These are phyloP conservation scores for Maudiozyma saulgeensis DNA, from an alignment of 805 yeast species.

Conservation along the genomic window DNA sequence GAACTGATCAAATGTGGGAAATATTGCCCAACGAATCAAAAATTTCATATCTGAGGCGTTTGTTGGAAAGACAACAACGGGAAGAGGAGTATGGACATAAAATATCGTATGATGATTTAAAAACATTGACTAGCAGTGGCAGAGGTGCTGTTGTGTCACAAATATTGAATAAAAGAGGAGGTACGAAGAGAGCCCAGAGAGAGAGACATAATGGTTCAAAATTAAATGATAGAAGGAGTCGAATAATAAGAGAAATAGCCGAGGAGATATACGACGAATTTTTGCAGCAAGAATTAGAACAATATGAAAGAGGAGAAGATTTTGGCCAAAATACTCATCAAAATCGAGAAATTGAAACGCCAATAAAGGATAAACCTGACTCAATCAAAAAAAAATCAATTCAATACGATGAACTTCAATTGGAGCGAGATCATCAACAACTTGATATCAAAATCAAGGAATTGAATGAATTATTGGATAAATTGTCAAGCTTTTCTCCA, in stretches of 20 bases:
- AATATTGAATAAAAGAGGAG: neutral
- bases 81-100: neutral
- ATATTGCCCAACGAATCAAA: constrained; percentile 7
- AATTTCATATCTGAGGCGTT: constrained; percentile 4
- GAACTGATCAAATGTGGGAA: constrained; percentile 6
- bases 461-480: constrained; percentile 5
- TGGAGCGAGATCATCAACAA: constrained; percentile 4
- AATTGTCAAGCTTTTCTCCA: constrained; percentile 4
- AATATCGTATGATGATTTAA: neutral
- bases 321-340: too few relatives aligned
- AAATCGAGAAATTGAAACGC: too few relatives aligned
- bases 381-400: neutral
- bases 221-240: neutral
- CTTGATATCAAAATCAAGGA: constrained; percentile 7
- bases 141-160: neutral
- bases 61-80: neutral
- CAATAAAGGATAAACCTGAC: too few relatives aligned
- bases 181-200: neutral
- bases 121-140: neutral
- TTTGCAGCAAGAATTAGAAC: too few relatives aligned
- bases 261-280: neutral
- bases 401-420: neutral
- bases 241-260: neutral
- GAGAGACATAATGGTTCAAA: neutral
- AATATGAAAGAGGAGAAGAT: too few relatives aligned